phyloP scores from a whole-genome alignment of 164 flowering plant species.

The Paratinospora sagittata region DNA sequence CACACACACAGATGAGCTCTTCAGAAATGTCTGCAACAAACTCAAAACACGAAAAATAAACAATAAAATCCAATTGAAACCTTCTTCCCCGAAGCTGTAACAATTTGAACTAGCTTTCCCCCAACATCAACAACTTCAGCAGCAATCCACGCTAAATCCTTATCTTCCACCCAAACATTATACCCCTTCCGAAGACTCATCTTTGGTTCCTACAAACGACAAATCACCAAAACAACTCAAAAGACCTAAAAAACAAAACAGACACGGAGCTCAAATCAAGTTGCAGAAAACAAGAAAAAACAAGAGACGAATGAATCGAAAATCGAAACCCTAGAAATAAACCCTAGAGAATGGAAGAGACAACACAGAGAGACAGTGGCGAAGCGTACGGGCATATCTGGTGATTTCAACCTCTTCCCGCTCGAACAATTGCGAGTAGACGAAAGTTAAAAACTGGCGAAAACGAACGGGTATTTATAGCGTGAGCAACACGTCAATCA shows the following conservation, averaged over 20 bases:
- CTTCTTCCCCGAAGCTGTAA: slow-evolving; percentile 60
- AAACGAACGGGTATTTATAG: slow-evolving; percentile 2
- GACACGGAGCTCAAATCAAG: background rate
- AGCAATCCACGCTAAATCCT: slow-evolving; percentile 61
- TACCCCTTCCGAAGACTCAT: slow-evolving; percentile 70
- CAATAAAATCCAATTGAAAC: slow-evolving; percentile 23
- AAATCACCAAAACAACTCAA: background rate
- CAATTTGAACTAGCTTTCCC: slow-evolving; percentile 53
- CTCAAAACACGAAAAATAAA: background rate
- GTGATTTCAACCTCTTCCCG: slow-evolving; percentile 17
- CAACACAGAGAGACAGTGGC: background rate
- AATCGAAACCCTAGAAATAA: slow-evolving; percentile 10
- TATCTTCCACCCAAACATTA: slow-evolving; percentile 85
- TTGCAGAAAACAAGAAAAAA: background rate
- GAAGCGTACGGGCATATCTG: slow-evolving; percentile 14
- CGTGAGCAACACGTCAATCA: background rate
- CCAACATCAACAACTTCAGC: slow-evolving; percentile 54
- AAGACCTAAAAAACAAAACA: slow-evolving; percentile 21
- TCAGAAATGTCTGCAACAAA: background rate
- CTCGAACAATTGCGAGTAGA: slow-evolving; percentile 9
- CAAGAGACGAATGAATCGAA: no score
- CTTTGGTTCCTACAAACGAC: slow-evolving; percentile 20
- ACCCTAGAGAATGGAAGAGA: background rate
- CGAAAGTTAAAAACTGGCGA: slow-evolving; percentile 4
- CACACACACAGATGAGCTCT: background rate